Evolutionary conservation across 495 filamentous ascomycete genomes (phyloP).

Genomic region (Talaromyces proteolyticus): DNA sequence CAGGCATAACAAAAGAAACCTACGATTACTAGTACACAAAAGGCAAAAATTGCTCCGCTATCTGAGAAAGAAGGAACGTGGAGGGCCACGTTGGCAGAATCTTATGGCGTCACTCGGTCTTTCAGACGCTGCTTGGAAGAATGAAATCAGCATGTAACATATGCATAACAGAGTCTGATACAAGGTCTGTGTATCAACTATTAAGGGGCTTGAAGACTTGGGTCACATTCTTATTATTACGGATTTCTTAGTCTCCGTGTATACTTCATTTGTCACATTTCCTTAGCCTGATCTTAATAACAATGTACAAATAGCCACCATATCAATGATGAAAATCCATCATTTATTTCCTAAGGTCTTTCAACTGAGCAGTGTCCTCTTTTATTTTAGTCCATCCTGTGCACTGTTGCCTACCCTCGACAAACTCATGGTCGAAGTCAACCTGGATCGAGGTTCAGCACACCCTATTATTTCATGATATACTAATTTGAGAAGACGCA

Average conservation of each 20-base stretch:
- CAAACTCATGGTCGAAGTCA: too few species aligned
- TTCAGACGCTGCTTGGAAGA: slow-evolving; percentile 79
- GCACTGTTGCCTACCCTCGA: too few species aligned
- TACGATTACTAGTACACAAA: slow-evolving; percentile 79
- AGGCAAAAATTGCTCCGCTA: slow-evolving; percentile 84
- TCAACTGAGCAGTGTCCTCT: too few species aligned
- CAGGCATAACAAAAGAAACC: slow-evolving; percentile 89
- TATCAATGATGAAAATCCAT: not conserved
- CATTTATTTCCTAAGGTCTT: not conserved
- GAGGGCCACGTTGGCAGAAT: slow-evolving; percentile 81
- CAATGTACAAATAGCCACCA: not conserved
- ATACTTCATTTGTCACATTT: not conserved
- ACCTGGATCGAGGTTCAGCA: too few species aligned
- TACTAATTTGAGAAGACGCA: too few species aligned
- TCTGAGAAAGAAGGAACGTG: slow-evolving; percentile 81
- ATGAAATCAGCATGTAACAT: slow-evolving; percentile 70
- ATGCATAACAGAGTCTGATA: too few species aligned
- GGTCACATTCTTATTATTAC: not conserved
- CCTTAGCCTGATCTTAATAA: not conserved
- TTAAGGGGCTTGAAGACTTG: not conserved
- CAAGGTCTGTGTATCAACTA: too few species aligned
- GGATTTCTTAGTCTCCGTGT: not conserved
- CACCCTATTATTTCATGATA: too few species aligned
- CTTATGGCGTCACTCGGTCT: slow-evolving; percentile 76
- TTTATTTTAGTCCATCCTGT: too few species aligned